phyloP scores from a whole-genome alignment of 2,329 filamentous ascomycete genomes.

The Fusarium denticulatum region DNA sequence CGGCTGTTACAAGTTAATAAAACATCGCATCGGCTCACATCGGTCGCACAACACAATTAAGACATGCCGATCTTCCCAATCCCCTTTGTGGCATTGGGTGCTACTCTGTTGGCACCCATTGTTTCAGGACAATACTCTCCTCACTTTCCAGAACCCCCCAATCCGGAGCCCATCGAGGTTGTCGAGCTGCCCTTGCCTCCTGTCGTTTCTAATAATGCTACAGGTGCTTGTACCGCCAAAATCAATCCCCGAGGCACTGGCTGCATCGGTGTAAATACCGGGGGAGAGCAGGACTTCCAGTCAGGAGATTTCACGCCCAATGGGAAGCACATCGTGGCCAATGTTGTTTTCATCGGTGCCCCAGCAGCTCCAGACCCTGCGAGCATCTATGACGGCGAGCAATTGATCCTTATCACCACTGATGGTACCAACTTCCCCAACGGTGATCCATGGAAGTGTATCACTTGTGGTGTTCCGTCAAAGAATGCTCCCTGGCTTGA shows the following conservation, averaged over 20 bases:
- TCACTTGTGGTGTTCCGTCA: slow-evolving; percentile 54
- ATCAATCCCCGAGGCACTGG: background rate
- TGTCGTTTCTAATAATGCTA: background rate
- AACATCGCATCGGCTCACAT: background rate
- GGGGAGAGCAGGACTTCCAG: background rate
- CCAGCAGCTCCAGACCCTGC: slow-evolving; percentile 50
- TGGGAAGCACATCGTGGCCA: slow-evolving; percentile 54
- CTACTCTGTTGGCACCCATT: background rate
- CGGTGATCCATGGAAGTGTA: slow-evolving; percentile 59
- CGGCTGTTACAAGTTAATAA: background rate
- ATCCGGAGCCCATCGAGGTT: background rate
- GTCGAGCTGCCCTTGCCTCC: background rate
- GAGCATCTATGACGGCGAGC: slow-evolving; percentile 44
- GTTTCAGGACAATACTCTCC: background rate
- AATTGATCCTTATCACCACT: slow-evolving; percentile 55
- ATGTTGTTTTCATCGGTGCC: slow-evolving; percentile 54
- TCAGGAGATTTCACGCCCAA: slow-evolving; percentile 51
- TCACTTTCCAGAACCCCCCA: background rate
- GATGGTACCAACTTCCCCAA: slow-evolving; percentile 54
- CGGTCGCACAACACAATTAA: background rate
- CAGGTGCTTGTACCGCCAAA: background rate
- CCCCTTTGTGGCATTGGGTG: background rate
- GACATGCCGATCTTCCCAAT: background rate
- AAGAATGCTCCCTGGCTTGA: slow-evolving; percentile 47
- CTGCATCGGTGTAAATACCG: background rate